phyloP scores from a whole-genome alignment of 805 yeast species.

The Cyberlindnera americana region DNA sequence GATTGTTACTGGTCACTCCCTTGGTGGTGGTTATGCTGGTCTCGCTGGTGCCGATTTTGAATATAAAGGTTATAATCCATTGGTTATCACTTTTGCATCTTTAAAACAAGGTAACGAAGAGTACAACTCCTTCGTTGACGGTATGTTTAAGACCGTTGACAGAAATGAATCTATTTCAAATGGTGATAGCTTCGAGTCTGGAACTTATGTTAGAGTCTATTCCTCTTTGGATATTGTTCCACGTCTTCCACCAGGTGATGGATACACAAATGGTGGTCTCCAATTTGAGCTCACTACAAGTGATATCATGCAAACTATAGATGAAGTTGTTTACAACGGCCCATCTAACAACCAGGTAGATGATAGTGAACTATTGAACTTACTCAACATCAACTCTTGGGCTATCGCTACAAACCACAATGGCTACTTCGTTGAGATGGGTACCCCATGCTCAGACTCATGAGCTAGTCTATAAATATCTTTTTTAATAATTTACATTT shows the following conservation, averaged over 20 bases:
- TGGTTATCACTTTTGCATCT: slow-evolving; percentile 57
- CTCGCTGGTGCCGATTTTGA: slow-evolving; percentile 61
- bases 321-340: slow-evolving; percentile 19
- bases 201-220: slow-evolving; percentile 46
- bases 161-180: slow-evolving; percentile 27
- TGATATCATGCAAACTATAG: slow-evolving; percentile 32
- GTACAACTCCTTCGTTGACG: slow-evolving; percentile 51
- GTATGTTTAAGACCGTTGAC: slow-evolving; percentile 38
- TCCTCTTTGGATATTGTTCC: slow-evolving; percentile 62
- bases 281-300: slow-evolving; percentile 32
- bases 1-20: slow-evolving; percentile 67
- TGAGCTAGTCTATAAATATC: slow-evolving; percentile 10
- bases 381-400: slow-evolving; percentile 12
- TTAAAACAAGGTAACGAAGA: slow-evolving; percentile 60
- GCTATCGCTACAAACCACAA: background rate
- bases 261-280: slow-evolving; percentile 33
- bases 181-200: slow-evolving; percentile 30
- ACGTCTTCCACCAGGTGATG: slow-evolving; percentile 48
- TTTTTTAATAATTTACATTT: slow-evolving; percentile 54
- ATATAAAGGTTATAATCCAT: slow-evolving; percentile 52
- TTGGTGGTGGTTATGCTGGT: slow-evolving; percentile 69
- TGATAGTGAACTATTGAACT: slow-evolving; percentile 9
- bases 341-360: slow-evolving; percentile 14
- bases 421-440: background rate
- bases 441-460: background rate